Conservation (phyloP, 2,329 filamentous ascomycete genomes). For the Basipetospora chlamydospora region DNA sequence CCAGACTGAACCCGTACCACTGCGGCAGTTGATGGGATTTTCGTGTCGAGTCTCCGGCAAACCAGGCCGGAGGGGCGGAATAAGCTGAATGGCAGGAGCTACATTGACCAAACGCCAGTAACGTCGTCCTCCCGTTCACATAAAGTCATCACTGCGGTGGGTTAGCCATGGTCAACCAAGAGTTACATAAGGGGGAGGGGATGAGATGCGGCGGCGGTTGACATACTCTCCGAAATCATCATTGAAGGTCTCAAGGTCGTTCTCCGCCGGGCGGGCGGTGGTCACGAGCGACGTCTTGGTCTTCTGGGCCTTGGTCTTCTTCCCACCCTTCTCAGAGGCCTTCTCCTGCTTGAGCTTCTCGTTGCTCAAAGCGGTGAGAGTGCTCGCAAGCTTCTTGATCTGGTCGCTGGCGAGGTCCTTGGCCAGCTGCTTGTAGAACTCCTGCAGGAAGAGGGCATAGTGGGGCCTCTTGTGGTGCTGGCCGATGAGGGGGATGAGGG, state of each 20-base stretch:
- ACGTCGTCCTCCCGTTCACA: no score
- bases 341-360: slow-evolving; percentile 99
- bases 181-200: not conserved
- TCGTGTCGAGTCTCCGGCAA: not conserved
- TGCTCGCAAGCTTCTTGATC: slow-evolving; percentile 89
- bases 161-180: not conserved
- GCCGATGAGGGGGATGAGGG: slow-evolving; percentile 63
- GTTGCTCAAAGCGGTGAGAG: slow-evolving; percentile 78
- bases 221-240: slow-evolving; percentile 73
- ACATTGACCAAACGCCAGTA: no score
- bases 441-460: slow-evolving; percentile 79
- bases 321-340: slow-evolving; percentile 78
- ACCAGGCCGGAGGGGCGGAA: not conserved
- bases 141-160: slow-evolving; percentile 9
- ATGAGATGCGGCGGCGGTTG: not conserved
- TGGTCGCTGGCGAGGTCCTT: slow-evolving; percentile 83
- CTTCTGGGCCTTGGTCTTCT: slow-evolving; percentile 96
- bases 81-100: no score
- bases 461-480: slow-evolving; percentile 75
- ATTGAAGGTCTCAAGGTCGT: slow-evolving; percentile 67
- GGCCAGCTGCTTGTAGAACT: slow-evolving; percentile 74
- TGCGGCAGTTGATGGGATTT: not conserved
- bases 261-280: slow-evolving; percentile 38
- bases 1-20: no score
- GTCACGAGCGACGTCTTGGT: slow-evolving; percentile 76